phyloP scores from a whole-genome alignment of 129 eudicot species.

The Apium graveolens region DNA sequence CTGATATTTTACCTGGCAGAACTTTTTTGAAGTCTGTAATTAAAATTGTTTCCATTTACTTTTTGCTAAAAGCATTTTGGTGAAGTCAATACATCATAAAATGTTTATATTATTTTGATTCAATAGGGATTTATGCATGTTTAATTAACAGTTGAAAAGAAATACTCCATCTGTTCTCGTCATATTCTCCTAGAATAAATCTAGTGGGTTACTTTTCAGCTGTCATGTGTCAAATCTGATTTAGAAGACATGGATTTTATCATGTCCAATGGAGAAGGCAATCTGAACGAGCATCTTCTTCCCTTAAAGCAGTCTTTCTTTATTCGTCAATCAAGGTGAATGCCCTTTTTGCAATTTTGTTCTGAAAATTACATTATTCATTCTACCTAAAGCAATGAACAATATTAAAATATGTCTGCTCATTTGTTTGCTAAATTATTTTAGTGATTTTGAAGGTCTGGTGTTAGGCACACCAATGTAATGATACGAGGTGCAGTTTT shows the following conservation, averaged over 20 bases:
- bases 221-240: slow-evolving; percentile 70
- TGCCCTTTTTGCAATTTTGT: neutral
- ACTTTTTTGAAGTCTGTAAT: neutral
- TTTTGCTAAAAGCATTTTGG: neutral
- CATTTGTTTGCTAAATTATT: slow-evolving; percentile 11
- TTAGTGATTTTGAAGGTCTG: slow-evolving; percentile 52
- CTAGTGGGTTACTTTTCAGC: slow-evolving; percentile 34
- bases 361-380: neutral
- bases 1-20: neutral
- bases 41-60: neutral
- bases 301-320: slow-evolving; percentile 64
- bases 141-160: neutral
- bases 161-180: neutral
- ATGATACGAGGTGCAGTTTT: slow-evolving; percentile 80
- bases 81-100: neutral
- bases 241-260: slow-evolving; percentile 83
- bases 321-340: slow-evolving; percentile 66
- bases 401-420: neutral
- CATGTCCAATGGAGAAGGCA: slow-evolving; percentile 78
- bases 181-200: neutral
- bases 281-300: slow-evolving; percentile 85
- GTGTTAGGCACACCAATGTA: slow-evolving; percentile 79
- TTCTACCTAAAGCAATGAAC: neutral
- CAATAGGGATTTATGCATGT: neutral
- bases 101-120: neutral